A percentile compares a stretch with the other conserved stretches of the same genome.
phyloP scores from a whole-genome alignment of 2,329 filamentous ascomycete species.

The Polytolypa hystricis region DNA sequence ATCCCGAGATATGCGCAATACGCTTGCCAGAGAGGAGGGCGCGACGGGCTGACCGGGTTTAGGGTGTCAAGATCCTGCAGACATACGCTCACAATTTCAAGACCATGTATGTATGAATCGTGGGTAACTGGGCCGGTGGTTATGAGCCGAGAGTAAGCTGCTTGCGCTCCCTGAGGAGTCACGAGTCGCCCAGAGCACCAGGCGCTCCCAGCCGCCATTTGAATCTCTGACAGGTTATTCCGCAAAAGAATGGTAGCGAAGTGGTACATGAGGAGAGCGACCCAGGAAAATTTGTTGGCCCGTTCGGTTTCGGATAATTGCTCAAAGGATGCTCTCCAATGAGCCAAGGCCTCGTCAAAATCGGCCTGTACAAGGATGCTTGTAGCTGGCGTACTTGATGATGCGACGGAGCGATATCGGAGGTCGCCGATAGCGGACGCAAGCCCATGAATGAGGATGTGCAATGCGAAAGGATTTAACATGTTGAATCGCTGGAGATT shows the following conservation, averaged over 20 bases:
- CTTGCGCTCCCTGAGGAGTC: constrained; percentile 14
- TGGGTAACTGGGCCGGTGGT: constrained; percentile 13
- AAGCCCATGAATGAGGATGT: constrained; percentile 15
- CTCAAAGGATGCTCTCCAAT: constrained; percentile 13
- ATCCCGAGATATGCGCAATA: constrained; percentile 13
- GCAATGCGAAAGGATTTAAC: constrained; percentile 12
- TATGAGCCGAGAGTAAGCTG: constrained; percentile 12
- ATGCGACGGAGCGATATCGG: constrained; percentile 13
- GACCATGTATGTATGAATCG: constrained; percentile 13
- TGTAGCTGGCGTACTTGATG: constrained; percentile 8
- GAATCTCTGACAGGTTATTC: constrained; percentile 14
- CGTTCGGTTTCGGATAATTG: constrained; percentile 9
- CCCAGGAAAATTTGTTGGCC: constrained; percentile 10
- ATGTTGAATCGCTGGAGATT: constrained; percentile 10
- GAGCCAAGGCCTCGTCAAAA: constrained; percentile 12
- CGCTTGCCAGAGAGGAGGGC: constrained; percentile 11
- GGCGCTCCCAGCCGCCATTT: constrained; percentile 15
- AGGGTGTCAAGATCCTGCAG: constrained; percentile 7
- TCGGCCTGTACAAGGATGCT: constrained; percentile 10
- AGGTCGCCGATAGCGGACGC: constrained; percentile 13
- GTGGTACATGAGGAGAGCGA: constrained; percentile 13
- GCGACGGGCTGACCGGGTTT: background rate
- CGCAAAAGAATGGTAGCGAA: constrained; percentile 13
- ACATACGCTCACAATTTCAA: constrained; percentile 13
- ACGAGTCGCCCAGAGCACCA: constrained; percentile 14